phyloP scores from a whole-genome alignment of 768 basidiomycete species.

The Russula earlei region DNA sequence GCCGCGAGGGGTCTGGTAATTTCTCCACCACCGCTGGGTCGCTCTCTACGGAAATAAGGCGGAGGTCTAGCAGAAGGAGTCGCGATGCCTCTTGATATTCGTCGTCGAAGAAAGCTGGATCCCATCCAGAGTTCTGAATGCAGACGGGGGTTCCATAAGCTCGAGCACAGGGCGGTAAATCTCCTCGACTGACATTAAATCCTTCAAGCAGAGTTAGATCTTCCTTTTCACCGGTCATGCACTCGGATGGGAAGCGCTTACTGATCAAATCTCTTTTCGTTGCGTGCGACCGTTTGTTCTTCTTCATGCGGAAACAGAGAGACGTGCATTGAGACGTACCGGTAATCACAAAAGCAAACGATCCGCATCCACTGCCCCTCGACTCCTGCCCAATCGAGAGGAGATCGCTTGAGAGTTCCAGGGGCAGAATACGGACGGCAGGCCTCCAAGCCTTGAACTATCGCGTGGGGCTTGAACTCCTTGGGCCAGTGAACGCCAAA shows the following conservation, averaged over 20 bases:
- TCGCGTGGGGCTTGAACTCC: slow-evolving; percentile 8
- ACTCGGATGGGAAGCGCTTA: slow-evolving; percentile 22
- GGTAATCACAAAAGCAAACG: slow-evolving; percentile 73
- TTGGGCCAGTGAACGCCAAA: slow-evolving; percentile 14
- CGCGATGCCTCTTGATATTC: slow-evolving; percentile 58
- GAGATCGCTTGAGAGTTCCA: slow-evolving; percentile 26
- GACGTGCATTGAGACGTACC: slow-evolving; percentile 31
- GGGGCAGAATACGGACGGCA: slow-evolving; percentile 48
- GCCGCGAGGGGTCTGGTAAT: slow-evolving; percentile 22
- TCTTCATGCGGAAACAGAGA: not conserved
- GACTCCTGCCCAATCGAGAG: slow-evolving; percentile 63
- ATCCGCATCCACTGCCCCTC: slow-evolving; percentile 68
- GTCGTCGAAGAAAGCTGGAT: slow-evolving; percentile 42
- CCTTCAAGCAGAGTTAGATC: slow-evolving; percentile 15
- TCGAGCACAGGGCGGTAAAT: not conserved
- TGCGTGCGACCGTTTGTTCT: not conserved
- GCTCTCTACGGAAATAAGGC: slow-evolving; percentile 31
- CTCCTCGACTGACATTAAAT: slow-evolving; percentile 24
- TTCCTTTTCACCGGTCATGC: not conserved
- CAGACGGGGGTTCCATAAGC: not conserved
- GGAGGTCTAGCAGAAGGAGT: slow-evolving; percentile 48
- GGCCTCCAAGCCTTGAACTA: slow-evolving; percentile 34
- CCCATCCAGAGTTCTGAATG: slow-evolving; percentile 16
- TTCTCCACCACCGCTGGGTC: slow-evolving; percentile 8
- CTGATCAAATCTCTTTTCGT: slow-evolving; percentile 37